Evolutionary conservation across 805 yeast species (phyloP).

Genomic region (Pichia exigua): DNA sequence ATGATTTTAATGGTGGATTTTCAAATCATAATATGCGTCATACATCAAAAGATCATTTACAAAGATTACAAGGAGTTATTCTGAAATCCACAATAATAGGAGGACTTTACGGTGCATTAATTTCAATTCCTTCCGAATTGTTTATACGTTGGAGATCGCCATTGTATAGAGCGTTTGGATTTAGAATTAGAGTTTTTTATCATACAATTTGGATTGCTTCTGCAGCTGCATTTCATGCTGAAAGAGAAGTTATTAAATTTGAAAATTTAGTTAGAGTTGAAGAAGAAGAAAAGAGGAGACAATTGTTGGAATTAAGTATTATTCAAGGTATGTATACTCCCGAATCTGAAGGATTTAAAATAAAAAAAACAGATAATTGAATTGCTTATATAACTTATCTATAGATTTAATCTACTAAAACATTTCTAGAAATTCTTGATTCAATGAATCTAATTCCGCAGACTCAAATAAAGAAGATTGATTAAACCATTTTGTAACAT

Average conservation of each 20-base stretch:
- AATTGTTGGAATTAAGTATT: slow-evolving; percentile 28
- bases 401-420: neutral
- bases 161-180: slow-evolving; percentile 30
- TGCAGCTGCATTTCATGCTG: slow-evolving; percentile 30
- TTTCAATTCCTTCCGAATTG: slow-evolving; percentile 31
- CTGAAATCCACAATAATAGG: slow-evolving; percentile 28
- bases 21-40: slow-evolving; percentile 11
- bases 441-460: neutral
- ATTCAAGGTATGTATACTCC: slow-evolving; percentile 26
- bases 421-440: neutral
- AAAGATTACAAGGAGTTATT: slow-evolving; percentile 23
- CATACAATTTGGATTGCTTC: slow-evolving; percentile 32
- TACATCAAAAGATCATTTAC: slow-evolving; percentile 18
- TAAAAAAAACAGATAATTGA: neutral
- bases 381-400: neutral
- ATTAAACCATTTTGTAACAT: slow-evolving; percentile 2
- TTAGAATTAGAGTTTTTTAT: slow-evolving; percentile 29
- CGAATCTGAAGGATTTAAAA: slow-evolving; percentile 21
- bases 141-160: slow-evolving; percentile 32
- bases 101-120: slow-evolving; percentile 31
- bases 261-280: slow-evolving; percentile 26
- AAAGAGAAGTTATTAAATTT: slow-evolving; percentile 28
- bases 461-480: slow-evolving; percentile 1
- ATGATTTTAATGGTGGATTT: slow-evolving; percentile 14
- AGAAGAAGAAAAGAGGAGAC: slow-evolving; percentile 25